These are phyloP conservation scores for Dalbergia cultrata DNA, from an alignment of 306 rosid species.

Conservation along the genomic window DNA sequence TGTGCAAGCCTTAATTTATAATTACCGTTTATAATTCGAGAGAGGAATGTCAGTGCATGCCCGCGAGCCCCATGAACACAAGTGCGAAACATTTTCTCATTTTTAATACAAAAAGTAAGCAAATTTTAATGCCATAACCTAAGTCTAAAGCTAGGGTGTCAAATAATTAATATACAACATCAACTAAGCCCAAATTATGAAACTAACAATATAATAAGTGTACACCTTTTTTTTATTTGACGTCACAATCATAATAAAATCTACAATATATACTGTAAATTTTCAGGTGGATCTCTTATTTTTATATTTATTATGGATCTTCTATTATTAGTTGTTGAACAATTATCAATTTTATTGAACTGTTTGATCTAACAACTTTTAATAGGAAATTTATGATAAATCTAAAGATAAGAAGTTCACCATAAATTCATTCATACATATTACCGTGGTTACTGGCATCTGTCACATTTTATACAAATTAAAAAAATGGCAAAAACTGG, in stretches of 20 bases:
- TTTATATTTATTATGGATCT: too few relatives aligned
- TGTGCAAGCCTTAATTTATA: background rate
- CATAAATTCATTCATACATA: too few relatives aligned
- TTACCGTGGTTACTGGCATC: too few relatives aligned
- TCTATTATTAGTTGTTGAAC: too few relatives aligned
- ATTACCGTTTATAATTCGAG: background rate
- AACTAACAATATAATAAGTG: background rate
- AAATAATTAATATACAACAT: background rate
- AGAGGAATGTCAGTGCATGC: background rate
- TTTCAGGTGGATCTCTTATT: too few relatives aligned
- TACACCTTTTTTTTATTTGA: too few relatives aligned
- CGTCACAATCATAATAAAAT: background rate
- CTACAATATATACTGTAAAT: background rate
- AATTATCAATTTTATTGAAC: too few relatives aligned
- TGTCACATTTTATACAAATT: background rate
- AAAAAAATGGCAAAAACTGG: too few relatives aligned
- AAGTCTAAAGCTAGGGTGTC: slow-evolving; percentile 18
- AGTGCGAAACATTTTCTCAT: background rate
- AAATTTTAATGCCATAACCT: background rate
- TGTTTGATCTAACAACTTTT: too few relatives aligned
- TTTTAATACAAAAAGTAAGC: background rate
- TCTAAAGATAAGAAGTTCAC: too few relatives aligned
- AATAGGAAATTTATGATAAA: too few relatives aligned
- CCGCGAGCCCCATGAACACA: slow-evolving; percentile 1
- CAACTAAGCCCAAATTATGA: background rate